Percentiles rank a stretch among this genome's conserved stretches.
Conservation (phyloP, 768 basidiomycete species). For the Leccinum pellstonianum region DNA sequence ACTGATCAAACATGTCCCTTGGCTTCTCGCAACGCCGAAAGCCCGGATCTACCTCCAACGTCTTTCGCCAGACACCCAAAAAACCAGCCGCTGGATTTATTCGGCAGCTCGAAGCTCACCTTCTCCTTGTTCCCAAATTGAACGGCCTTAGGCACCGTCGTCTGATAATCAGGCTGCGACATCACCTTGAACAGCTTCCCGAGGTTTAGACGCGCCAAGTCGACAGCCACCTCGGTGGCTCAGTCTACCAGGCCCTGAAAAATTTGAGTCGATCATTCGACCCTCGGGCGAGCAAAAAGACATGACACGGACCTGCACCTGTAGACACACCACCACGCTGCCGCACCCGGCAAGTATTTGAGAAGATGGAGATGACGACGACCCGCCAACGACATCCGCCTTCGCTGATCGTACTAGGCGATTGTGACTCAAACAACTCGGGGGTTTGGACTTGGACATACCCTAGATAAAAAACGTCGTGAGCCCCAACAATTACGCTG, state of each 20-base stretch:
- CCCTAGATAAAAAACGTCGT: no score
- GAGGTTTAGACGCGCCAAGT: slow-evolving; percentile 63
- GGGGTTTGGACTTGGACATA: no score
- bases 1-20: slow-evolving; percentile 70
- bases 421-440: no score
- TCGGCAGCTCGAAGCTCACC: slow-evolving; percentile 39
- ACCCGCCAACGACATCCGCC: no score
- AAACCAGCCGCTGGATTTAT: no score
- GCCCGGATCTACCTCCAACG: slow-evolving; percentile 44
- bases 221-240: slow-evolving; percentile 76
- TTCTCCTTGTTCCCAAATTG: slow-evolving; percentile 41
- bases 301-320: no score
- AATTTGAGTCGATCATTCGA: background rate
- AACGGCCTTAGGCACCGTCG: slow-evolving; percentile 56
- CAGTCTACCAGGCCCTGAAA: slow-evolving; percentile 85
- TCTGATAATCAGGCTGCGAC: slow-evolving; percentile 72
- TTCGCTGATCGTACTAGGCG: no score
- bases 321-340: no score
- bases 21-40: slow-evolving; percentile 72
- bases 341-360: no score
- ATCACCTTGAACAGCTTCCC: slow-evolving; percentile 77
- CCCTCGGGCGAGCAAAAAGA: no score
- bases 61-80: slow-evolving; percentile 20
- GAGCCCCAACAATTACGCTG: no score
- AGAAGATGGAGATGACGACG: no score